Evolutionary conservation across 1,139 yeast species (phyloP), one percentile per base, ranked within the genome.

Genomic region (Blastobotrys aristatus): DNA sequence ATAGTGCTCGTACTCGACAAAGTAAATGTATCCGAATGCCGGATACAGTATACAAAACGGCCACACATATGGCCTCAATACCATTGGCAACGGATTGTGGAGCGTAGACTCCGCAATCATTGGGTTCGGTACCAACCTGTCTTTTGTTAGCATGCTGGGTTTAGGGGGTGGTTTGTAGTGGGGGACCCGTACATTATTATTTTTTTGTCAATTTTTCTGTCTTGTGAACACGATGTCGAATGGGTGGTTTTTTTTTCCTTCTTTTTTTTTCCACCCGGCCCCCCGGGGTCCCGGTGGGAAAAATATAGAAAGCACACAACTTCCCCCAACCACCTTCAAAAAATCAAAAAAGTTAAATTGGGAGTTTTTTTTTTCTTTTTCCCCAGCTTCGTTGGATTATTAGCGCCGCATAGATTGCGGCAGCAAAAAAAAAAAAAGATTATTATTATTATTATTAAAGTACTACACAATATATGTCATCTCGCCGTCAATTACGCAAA

Each of bases 31-130:
- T 48, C 73, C 70, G 65, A 86, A 88, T 24, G 76, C 62, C 10
- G 97, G 96, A 63, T 92, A 92, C 40, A 88, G 68, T 46, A 85
- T 74, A 53, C 83, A 66, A 65, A 90, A 90, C 7, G 97, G 96
- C 76, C 88, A 79, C 22, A 85, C 83, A 62, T 88, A 90, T 8
- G 96, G 95, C 58, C 92, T 79, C 38, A 75, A 63, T 26, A 78
- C 50, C 42, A 75, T 53, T 30, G 84, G 72, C 60, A 79, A 79
- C 33, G 95, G 86, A 56, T 79, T 80, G 73, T 92, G 77, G 62
- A 90, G 77, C 63, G 82, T 75, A 38, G 92, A 84, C 50, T 71
- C 74, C 62, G 73, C 74, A 53, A 84, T 77, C 52, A 82, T 75
- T 40, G 84, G 79, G 60, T 79, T 64, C 32, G 69, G 66, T 45